Conservation (phyloP, 139 green algal genomes). For the Chlamydomonas schloesseri region DNA sequence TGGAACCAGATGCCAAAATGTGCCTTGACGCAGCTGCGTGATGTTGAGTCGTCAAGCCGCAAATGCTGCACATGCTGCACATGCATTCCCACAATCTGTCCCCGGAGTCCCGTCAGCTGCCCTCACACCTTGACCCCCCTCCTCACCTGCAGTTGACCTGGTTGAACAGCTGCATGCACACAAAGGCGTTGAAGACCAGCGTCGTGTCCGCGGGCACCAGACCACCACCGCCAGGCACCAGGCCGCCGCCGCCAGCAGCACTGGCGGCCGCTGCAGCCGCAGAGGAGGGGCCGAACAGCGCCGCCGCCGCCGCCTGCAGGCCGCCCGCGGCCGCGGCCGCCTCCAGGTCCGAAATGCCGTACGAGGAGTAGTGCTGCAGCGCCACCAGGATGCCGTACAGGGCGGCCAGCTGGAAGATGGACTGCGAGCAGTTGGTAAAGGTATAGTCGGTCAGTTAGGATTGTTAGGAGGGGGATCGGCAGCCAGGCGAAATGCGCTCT, state of each 20-base stretch:
- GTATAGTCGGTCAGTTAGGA: too few species aligned
- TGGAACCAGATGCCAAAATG: too few species aligned
- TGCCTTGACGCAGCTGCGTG: too few species aligned
- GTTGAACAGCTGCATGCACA: conserved; percentile 88
- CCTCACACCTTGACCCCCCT: background rate
- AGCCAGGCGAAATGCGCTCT: too few species aligned
- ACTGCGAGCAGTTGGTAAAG: too few species aligned
- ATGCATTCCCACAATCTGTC: too few species aligned
- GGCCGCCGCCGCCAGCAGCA: background rate
- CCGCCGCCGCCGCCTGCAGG: background rate
- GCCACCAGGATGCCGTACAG: conserved; percentile 73
- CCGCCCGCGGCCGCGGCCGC: background rate
- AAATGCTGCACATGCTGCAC: too few species aligned
- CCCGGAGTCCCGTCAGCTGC: too few species aligned
- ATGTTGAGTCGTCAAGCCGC: too few species aligned
- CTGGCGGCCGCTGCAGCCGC: background rate
- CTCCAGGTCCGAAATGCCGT: too few species aligned
- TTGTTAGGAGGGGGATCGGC: too few species aligned
- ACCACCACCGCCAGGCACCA: background rate
- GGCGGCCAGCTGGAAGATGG: conserved; percentile 80
- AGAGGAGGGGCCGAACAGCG: background rate
- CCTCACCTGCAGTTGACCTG: conserved; percentile 59
- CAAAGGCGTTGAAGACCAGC: conserved; percentile 91
- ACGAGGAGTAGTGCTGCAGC: conserved; percentile 15
- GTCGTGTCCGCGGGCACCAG: conserved; percentile 65